A percentile compares a stretch with the other conserved stretches of the same genome.
Conservation (phyloP, 768 basidiomycete genomes). For the Lyophyllum semitale region DNA sequence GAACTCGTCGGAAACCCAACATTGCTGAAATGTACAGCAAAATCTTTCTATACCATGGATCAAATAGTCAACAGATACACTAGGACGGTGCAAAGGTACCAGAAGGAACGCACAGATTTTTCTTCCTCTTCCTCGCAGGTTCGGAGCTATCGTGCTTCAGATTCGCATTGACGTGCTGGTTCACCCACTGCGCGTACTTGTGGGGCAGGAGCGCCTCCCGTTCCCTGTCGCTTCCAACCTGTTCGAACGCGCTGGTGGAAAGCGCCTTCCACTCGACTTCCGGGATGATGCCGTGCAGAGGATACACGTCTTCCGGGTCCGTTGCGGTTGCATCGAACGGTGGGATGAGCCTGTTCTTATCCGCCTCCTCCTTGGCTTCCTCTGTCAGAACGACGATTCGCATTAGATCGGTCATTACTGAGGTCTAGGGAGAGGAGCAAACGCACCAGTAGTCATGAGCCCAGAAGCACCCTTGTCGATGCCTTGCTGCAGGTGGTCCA, state of each 20-base stretch:
- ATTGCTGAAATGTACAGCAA: conserved; percentile 83
- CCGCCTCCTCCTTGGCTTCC: conserved; percentile 62
- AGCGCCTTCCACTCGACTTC: conserved; percentile 80
- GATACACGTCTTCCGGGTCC: conserved; percentile 74
- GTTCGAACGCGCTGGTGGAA: conserved; percentile 54
- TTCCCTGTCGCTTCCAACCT: conserved; percentile 48
- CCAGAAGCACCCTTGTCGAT: conserved; percentile 75
- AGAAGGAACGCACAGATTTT: conserved; percentile 52
- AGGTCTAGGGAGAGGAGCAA: neutral
- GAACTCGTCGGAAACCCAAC: conserved; percentile 62
- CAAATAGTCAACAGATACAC: too few relatives aligned
- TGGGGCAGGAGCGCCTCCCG: conserved; percentile 61
- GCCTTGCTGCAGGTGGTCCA: conserved; percentile 77
- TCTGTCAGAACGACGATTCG: conserved; percentile 39
- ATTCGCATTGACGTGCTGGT: conserved; percentile 53
- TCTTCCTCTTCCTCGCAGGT: conserved; percentile 57
- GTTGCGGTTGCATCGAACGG: conserved; percentile 66
- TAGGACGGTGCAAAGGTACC: too few relatives aligned
- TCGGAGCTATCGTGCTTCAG: conserved; percentile 35
- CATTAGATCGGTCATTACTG: conserved; percentile 1
- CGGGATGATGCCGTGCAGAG: conserved; percentile 74
- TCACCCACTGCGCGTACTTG: conserved; percentile 69
- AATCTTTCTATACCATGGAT: conserved; percentile 72
- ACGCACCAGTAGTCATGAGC: conserved; percentile 69
- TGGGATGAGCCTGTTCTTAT: conserved; percentile 76